phyloP scores from a whole-genome alignment of 768 basidiomycete genomes.

The Clitopilus hobsonii region DNA sequence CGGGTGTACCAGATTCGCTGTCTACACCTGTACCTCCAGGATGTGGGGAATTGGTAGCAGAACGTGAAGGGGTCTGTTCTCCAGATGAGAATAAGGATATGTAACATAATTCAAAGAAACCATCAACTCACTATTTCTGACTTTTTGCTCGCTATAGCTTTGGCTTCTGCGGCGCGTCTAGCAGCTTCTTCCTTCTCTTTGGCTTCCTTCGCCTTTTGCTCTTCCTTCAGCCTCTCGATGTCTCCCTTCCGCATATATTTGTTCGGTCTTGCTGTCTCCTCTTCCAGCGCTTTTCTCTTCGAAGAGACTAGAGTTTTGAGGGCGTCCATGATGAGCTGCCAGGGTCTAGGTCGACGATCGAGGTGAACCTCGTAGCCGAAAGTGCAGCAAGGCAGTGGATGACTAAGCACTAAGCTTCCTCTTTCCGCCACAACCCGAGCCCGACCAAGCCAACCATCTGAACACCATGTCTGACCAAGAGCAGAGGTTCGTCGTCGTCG shows the following conservation, averaged over 20 bases:
- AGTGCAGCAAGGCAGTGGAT: conserved; percentile 18
- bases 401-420: conserved; percentile 27
- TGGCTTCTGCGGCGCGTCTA: conserved; percentile 20
- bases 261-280: conserved; percentile 49
- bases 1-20: conserved; percentile 34
- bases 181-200: conserved; percentile 15
- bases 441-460: conserved; percentile 14
- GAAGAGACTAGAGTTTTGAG: conserved; percentile 85
- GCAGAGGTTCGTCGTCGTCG: conserved; percentile 12
- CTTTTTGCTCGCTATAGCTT: conserved; percentile 25
- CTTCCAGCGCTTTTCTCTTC: conserved; percentile 75
- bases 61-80: conserved; percentile 41
- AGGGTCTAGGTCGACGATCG: conserved; percentile 5
- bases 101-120: conserved; percentile 2
- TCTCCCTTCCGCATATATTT: conserved; percentile 94
- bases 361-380: background rate
- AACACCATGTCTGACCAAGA: conserved; percentile 60
- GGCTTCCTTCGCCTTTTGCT: conserved; percentile 32
- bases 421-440: conserved; percentile 39
- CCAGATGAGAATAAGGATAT: conserved; percentile 35
- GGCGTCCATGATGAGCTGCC: conserved; percentile 62
- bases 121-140: conserved; percentile 40
- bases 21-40: conserved; percentile 20
- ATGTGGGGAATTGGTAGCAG: conserved; percentile 36
- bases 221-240: conserved; percentile 65